Conservation (phyloP, 2,329 filamentous ascomycete species). For the Pseudogymnoascus sp. region DNA sequence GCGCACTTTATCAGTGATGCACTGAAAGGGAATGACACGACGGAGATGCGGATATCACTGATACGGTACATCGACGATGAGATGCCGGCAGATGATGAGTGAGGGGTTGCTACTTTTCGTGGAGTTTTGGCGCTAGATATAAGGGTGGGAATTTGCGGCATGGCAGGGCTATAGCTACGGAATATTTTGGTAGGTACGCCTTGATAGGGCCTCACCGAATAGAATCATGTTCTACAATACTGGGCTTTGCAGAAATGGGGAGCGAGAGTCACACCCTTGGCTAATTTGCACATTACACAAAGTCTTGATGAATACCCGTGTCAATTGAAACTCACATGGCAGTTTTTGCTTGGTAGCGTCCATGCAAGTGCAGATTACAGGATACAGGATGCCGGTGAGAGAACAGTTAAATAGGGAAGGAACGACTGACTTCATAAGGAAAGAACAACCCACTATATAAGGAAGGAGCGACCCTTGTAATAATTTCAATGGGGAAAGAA, state of each 20-base stretch:
- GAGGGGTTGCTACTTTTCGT: constrained; percentile 19
- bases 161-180: constrained; percentile 1
- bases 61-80: constrained; percentile 96
- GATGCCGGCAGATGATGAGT: constrained; percentile 93
- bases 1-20: constrained; percentile 94
- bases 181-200: background rate
- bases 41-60: constrained; percentile 90
- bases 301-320: background rate
- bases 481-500: background rate
- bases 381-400: too few species aligned
- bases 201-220: background rate
- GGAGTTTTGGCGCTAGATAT: constrained; percentile 7
- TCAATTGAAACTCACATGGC: background rate
- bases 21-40: constrained; percentile 86
- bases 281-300: background rate
- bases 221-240: background rate
- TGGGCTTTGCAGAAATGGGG: background rate
- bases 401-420: too few species aligned
- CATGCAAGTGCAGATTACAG: background rate
- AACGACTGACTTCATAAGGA: background rate
- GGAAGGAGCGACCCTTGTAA: background rate
- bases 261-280: background rate
- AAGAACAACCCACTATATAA: background rate
- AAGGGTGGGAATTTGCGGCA: background rate
- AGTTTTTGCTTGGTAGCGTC: background rate